Evolutionary conservation across 2,329 filamentous ascomycete species (phyloP).

Genomic region (Fusarium tupiense): DNA sequence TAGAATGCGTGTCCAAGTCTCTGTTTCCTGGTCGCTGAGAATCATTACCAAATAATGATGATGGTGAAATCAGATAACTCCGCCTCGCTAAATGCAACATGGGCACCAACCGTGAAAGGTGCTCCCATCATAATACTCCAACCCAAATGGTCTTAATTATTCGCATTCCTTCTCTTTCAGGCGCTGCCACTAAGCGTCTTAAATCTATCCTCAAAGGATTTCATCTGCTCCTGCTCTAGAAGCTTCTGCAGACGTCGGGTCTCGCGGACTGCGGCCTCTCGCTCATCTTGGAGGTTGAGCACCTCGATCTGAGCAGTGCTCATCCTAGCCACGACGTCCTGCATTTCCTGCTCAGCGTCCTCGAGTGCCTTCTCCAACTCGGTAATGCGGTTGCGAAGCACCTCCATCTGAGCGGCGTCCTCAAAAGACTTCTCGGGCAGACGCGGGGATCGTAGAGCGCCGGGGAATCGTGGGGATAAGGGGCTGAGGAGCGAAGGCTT

Average conservation of each 20-base stretch:
- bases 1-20: constrained; percentile 5
- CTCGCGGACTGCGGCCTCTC: constrained; percentile 77
- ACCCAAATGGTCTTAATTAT: constrained; percentile 9
- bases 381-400: constrained; percentile 79
- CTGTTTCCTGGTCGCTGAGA: constrained; percentile 19
- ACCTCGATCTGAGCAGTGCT: constrained; percentile 86
- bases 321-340: constrained; percentile 82
- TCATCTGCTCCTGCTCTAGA: constrained; percentile 71
- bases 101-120: constrained; percentile 20
- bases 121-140: constrained; percentile 25
- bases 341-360: constrained; percentile 76
- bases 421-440: constrained; percentile 72
- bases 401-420: constrained; percentile 77
- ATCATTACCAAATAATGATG: constrained; percentile 32
- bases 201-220: constrained; percentile 55
- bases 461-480: constrained; percentile 48
- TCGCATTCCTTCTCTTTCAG: constrained; percentile 27
- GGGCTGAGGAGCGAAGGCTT: constrained; percentile 51
- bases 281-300: constrained; percentile 78
- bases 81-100: constrained; percentile 52
- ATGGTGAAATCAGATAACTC: constrained; percentile 47
- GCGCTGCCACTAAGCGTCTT: constrained; percentile 46
- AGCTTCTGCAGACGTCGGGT: constrained; percentile 75
- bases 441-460: constrained; percentile 52
- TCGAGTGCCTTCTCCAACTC: constrained; percentile 81